phyloP scores from a whole-genome alignment of 805 yeast species.

The Candida peoriensis region DNA sequence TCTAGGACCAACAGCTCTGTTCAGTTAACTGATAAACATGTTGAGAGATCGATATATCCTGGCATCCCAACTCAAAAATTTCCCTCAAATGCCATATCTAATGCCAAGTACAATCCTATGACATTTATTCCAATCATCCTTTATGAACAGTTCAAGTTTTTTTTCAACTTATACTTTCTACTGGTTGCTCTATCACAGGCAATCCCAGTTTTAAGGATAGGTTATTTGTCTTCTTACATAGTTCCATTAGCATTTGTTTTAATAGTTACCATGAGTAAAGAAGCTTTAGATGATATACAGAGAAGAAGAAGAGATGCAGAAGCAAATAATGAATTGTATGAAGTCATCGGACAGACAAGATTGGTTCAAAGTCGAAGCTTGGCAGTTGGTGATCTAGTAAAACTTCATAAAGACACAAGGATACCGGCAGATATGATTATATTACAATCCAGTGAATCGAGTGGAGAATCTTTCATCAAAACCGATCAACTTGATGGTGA shows the following conservation, averaged over 20 bases:
- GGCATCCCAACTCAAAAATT: slow-evolving; percentile 34
- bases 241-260: slow-evolving; percentile 94
- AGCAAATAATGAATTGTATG: slow-evolving; percentile 79
- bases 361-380: slow-evolving; percentile 54
- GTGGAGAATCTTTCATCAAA: slow-evolving; percentile 88
- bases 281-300: slow-evolving; percentile 89
- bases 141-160: slow-evolving; percentile 95
- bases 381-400: slow-evolving; percentile 82
- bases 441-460: slow-evolving; percentile 72
- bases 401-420: slow-evolving; percentile 73
- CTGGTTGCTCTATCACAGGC: slow-evolving; percentile 92
- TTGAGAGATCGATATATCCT: slow-evolving; percentile 39
- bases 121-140: slow-evolving; percentile 85
- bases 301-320: slow-evolving; percentile 88
- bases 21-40: slow-evolving; percentile 24
- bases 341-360: slow-evolving; percentile 48
- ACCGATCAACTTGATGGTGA: slow-evolving; percentile 99
- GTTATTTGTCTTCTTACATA: slow-evolving; percentile 86
- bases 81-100: slow-evolving; percentile 78
- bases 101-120: slow-evolving; percentile 88
- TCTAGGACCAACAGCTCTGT: slow-evolving; percentile 16
- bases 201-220: slow-evolving; percentile 84
- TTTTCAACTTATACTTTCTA: slow-evolving; percentile 87
- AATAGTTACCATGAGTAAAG: slow-evolving; percentile 90
- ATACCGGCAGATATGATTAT: slow-evolving; percentile 92